A percentile compares a stretch with the other conserved stretches of the same genome.
phyloP scores from a whole-genome alignment of 768 basidiomycete genomes.

The Lepiota venenata region DNA sequence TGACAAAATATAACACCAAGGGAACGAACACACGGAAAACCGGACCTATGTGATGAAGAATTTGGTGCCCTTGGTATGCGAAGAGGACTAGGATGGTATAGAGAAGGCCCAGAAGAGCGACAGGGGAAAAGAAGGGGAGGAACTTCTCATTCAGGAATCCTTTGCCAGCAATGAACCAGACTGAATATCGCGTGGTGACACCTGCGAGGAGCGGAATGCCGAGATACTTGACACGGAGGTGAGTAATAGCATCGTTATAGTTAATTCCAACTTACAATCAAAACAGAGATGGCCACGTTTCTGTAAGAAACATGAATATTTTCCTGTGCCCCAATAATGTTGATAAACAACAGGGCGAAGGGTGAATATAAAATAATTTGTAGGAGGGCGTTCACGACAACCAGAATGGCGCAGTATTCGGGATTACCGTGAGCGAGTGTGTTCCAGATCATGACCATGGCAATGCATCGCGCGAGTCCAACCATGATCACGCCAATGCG shows the following conservation, averaged over 20 bases:
- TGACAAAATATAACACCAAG: conserved; percentile 69
- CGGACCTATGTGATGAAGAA: conserved; percentile 68
- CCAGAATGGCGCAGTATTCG: conserved; percentile 76
- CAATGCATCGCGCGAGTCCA: conserved; percentile 69
- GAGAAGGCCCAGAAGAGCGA: conserved; percentile 72
- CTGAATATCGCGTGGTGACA: conserved; percentile 57
- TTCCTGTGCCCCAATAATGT: conserved; percentile 49
- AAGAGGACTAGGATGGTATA: conserved; percentile 81
- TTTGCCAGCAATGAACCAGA: conserved; percentile 43
- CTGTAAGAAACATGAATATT: conserved; percentile 51
- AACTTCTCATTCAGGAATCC: conserved; percentile 54
- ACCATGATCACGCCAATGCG: conserved; percentile 82
- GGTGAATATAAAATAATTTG: conserved; percentile 80
- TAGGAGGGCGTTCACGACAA: conserved; percentile 75
- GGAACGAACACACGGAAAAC: conserved; percentile 84
- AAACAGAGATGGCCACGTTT: conserved; percentile 59
- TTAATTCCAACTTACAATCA: conserved; percentile 44
- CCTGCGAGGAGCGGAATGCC: conserved; percentile 80
- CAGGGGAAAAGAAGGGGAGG: conserved; percentile 63
- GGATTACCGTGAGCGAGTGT: conserved; percentile 64
- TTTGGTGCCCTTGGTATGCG: conserved; percentile 65
- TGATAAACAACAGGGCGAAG: conserved; percentile 68
- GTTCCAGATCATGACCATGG: conserved; percentile 85
- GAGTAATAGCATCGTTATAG: not conserved
- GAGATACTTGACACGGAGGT: conserved; percentile 54